Evolutionary conservation across 2,329 filamentous ascomycete species (phyloP).

Genomic region (Leptodontidium sp.): DNA sequence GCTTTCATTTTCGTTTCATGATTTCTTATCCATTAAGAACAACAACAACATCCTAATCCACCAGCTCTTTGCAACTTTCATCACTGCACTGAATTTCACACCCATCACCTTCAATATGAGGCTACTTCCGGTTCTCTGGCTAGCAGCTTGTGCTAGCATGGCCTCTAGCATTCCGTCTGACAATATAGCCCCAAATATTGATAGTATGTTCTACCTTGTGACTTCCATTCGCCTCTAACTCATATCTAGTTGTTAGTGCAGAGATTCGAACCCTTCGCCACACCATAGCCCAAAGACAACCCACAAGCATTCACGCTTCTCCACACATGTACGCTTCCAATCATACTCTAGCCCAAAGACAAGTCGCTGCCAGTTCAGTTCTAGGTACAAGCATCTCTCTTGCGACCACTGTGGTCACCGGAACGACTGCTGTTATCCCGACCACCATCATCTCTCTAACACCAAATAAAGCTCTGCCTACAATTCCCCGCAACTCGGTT

Average conservation of each 20-base stretch:
- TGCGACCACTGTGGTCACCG: not conserved
- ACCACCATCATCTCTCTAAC: not conserved
- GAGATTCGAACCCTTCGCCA: not conserved
- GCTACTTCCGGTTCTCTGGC: not conserved
- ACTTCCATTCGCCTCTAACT: not conserved
- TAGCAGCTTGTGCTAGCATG: not conserved
- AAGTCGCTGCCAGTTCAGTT: not conserved
- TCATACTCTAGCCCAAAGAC: conserved; percentile 3
- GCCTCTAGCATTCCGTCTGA: not conserved
- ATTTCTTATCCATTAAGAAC: not conserved
- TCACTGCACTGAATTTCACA: not conserved
- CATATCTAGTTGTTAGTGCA: not conserved
- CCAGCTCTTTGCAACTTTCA: not conserved
- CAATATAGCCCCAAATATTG: not conserved
- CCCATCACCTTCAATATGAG: not conserved
- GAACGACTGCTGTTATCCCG: not conserved
- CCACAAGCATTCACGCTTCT: not conserved
- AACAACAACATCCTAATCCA: too few relatives aligned
- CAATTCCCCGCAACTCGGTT: not conserved
- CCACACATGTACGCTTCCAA: conserved; percentile 6
- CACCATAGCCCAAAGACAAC: not conserved
- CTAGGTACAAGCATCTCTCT: not conserved
- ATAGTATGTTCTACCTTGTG: not conserved
- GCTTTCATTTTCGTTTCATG: not conserved
- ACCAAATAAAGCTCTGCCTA: not conserved